Evolutionary conservation across 2,329 filamentous ascomycete species (phyloP).

Genomic region (Penicillium italicum): DNA sequence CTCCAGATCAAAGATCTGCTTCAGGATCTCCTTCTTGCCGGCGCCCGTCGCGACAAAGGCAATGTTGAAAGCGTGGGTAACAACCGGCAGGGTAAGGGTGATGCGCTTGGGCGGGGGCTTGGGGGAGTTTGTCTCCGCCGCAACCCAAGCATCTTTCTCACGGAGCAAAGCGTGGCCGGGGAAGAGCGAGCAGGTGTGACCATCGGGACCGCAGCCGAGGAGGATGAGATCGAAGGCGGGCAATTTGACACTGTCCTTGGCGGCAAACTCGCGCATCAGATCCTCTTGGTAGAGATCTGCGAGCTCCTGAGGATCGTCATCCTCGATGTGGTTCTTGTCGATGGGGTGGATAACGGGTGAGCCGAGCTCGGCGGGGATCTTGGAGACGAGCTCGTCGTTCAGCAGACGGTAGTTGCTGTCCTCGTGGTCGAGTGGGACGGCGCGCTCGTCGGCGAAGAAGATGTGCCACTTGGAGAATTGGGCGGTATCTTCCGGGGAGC

Average conservation of each 20-base stretch:
- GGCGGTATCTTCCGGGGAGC: constrained; percentile 57
- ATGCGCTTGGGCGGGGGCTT: constrained; percentile 91
- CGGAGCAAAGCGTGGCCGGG: constrained; percentile 82
- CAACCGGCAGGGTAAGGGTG: constrained; percentile 86
- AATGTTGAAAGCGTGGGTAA: constrained; percentile 79
- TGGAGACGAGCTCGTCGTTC: constrained; percentile 82
- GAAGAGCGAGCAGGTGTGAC: constrained; percentile 96
- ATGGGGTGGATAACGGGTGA: constrained; percentile 75
- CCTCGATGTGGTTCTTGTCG: constrained; percentile 61
- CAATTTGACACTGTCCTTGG: constrained; percentile 87
- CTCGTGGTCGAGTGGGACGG: constrained; percentile 82
- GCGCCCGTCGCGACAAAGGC: constrained; percentile 88
- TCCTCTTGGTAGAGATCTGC: constrained; percentile 91
- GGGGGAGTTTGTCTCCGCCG: constrained; percentile 85
- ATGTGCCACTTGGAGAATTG: constrained; percentile 91
- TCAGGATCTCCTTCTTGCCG: constrained; percentile 87
- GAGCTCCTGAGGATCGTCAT: constrained; percentile 84
- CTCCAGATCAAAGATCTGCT: constrained; percentile 80
- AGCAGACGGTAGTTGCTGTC: constrained; percentile 93
- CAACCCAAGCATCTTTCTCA: constrained; percentile 87
- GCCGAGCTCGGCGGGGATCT: constrained; percentile 67
- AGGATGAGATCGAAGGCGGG: constrained; percentile 94
- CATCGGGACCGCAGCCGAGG: constrained; percentile 90
- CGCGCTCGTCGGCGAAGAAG: constrained; percentile 97
- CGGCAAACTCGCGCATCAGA: constrained; percentile 81